These are phyloP conservation scores for Laburnicola sp. DNA, from an alignment of 2,329 filamentous ascomycete species.

Conservation along the genomic window DNA sequence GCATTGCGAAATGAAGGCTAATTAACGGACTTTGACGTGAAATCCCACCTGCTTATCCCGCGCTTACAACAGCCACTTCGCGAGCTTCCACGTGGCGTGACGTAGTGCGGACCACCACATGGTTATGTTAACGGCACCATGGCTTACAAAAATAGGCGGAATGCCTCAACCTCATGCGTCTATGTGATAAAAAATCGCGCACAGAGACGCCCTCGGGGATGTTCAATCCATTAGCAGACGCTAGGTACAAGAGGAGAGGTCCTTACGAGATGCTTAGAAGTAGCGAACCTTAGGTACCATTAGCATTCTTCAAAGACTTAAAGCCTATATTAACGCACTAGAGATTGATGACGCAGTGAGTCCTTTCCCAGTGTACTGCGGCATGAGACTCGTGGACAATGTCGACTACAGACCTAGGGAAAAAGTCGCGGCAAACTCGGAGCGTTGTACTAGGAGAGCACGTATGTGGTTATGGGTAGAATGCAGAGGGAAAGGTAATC, in stretches of 20 bases:
- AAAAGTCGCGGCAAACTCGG: constrained; percentile 27
- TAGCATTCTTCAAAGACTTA: background rate
- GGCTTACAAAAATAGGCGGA: constrained; percentile 26
- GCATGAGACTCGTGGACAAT: constrained; percentile 24
- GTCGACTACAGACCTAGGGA: constrained; percentile 27
- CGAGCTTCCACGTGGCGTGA: constrained; percentile 10
- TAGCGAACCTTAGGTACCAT: background rate
- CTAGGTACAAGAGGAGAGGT: constrained; percentile 5
- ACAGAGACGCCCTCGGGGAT: constrained; percentile 2
- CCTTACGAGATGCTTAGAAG: too few species aligned
- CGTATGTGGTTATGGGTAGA: constrained; percentile 28
- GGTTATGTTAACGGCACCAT: background rate
- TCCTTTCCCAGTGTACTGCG: constrained; percentile 31
- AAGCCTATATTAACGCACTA: constrained; percentile 20
- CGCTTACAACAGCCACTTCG: constrained; percentile 31
- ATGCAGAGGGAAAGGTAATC: constrained; percentile 27
- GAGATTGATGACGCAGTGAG: constrained; percentile 30
- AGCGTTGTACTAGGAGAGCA: constrained; percentile 27
- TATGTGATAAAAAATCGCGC: background rate
- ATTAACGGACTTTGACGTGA: constrained; percentile 27
- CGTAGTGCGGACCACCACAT: constrained; percentile 4
- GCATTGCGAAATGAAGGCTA: constrained; percentile 18
- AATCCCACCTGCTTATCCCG: constrained; percentile 25
- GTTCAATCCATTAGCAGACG: constrained; percentile 18
- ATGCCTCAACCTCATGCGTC: constrained; percentile 24